These are phyloP conservation scores for Lagenaria siceraria DNA, from an alignment of 306 rosid genomes.

Conservation along the genomic window DNA sequence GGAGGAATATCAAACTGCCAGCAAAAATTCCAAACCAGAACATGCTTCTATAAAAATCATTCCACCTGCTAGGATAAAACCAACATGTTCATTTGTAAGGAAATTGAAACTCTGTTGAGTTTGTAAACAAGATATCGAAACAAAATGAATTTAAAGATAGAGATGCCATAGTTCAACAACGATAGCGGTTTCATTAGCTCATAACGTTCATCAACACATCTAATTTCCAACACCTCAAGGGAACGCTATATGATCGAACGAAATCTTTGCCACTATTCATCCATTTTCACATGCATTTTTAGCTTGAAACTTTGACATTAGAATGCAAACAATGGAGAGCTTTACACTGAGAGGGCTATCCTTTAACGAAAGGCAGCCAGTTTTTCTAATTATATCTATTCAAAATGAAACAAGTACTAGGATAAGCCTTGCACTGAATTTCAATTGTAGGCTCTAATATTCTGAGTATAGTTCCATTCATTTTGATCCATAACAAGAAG, in stretches of 20 bases:
- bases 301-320: neutral
- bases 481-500: neutral
- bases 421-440: neutral
- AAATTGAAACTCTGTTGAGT: neutral
- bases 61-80: constrained; percentile 46
- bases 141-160: neutral
- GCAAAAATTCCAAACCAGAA: constrained; percentile 68
- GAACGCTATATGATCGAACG: neutral
- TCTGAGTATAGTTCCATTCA: neutral
- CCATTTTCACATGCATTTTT: neutral
- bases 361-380: neutral
- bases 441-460: neutral
- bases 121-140: neutral
- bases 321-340: neutral
- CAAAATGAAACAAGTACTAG: neutral
- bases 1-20: constrained; percentile 57
- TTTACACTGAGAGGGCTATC: neutral
- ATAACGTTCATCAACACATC: neutral
- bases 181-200: neutral
- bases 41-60: constrained; percentile 57
- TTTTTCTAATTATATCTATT: neutral
- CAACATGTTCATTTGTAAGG: neutral
- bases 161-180: neutral
- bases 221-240: neutral
- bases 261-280: neutral